Evolutionary conservation across 2,329 filamentous ascomycete genomes (phyloP).

Genomic region (Phyllosticta citriasiana): DNA sequence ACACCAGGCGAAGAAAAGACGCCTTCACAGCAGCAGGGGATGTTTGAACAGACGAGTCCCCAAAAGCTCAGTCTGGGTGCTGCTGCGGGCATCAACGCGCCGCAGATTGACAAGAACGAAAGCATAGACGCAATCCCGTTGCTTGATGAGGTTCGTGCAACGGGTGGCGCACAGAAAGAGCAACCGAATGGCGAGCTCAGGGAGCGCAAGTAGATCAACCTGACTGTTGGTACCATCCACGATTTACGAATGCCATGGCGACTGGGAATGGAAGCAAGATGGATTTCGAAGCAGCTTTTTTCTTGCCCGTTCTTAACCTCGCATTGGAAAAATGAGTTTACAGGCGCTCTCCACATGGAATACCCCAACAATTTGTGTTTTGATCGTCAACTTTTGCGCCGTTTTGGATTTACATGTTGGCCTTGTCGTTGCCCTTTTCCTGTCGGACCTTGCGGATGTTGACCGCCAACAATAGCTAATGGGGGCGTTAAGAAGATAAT

Average conservation of each 20-base stretch:
- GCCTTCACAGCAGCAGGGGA: not conserved
- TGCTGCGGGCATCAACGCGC: not conserved
- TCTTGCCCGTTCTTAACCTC: not conserved
- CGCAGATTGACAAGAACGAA: conserved; percentile 9
- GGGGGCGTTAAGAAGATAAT: not conserved
- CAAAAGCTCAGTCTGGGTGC: conserved; percentile 8
- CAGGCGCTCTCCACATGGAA: not conserved
- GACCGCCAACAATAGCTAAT: not conserved
- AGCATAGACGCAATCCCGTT: conserved; percentile 49
- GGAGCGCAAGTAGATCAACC: conserved; percentile 10
- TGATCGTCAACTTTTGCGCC: not conserved
- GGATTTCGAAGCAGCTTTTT: not conserved
- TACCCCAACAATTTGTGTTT: not conserved
- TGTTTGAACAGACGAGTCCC: not conserved
- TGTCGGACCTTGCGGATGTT: not conserved
- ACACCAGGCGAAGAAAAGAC: conserved; percentile 1
- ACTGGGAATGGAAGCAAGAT: not conserved
- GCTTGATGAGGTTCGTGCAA: conserved; percentile 37
- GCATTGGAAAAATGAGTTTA: not conserved
- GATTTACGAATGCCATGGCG: not conserved
- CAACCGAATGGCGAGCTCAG: conserved; percentile 5
- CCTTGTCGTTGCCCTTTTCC: not conserved
- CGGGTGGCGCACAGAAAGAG: conserved; percentile 12
- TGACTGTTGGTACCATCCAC: not conserved
- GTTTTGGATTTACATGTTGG: not conserved